These are phyloP conservation scores for Hysterium pulicare DNA, from an alignment of 2,329 filamentous ascomycete genomes.

Conservation along the genomic window DNA sequence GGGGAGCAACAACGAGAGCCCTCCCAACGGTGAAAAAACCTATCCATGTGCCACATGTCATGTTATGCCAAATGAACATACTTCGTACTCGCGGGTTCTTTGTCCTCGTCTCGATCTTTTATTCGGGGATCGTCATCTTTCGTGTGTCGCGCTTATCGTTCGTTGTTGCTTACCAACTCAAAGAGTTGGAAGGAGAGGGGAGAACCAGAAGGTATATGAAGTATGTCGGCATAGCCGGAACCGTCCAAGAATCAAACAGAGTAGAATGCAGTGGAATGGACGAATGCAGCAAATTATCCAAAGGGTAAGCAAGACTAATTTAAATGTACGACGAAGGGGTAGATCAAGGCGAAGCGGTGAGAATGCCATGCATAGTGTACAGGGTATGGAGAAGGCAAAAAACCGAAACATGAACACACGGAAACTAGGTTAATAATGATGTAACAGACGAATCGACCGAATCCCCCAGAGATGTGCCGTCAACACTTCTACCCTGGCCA, in stretches of 20 bases:
- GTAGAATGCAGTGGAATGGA: not conserved
- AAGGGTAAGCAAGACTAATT: not conserved
- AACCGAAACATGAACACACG: constrained; percentile 5
- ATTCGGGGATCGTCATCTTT: not conserved
- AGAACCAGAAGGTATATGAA: constrained; percentile 1
- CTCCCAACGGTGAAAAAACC: not conserved
- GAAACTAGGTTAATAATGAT: too few relatives aligned
- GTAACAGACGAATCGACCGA: constrained; percentile 5
- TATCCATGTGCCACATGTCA: not conserved
- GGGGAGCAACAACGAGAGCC: not conserved
- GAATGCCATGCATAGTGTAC: constrained; percentile 23
- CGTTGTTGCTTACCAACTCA: not conserved
- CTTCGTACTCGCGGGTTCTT: not conserved
- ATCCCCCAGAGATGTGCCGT: constrained; percentile 5
- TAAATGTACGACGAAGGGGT: constrained; percentile 6
- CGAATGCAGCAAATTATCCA: not conserved
- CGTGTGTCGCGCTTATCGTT: not conserved
- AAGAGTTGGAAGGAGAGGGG: not conserved
- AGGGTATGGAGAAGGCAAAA: constrained; percentile 20
- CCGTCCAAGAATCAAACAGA: constrained; percentile 4
- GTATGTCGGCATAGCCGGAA: too few relatives aligned
- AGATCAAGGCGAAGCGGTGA: constrained; percentile 8
- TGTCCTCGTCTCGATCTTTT: not conserved
- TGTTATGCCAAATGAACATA: not conserved
- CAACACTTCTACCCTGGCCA: constrained; percentile 2